Base-by-base conservation (phyloP, 441 rosid genomes). In the Daphne laureola region DNA sequence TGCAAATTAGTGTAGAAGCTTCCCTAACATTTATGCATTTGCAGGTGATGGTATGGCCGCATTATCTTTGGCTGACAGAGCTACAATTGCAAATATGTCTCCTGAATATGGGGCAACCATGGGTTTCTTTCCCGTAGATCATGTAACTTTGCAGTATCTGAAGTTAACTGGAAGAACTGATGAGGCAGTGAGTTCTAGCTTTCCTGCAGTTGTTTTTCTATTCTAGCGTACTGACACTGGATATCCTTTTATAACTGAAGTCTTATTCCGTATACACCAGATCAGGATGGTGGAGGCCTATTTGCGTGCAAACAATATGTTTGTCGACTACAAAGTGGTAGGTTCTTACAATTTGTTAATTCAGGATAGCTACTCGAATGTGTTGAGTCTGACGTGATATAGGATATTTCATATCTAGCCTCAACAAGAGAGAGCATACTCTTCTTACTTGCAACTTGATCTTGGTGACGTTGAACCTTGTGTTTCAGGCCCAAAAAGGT, bases 41-140 rank as follows among this genome's bases (percentile, higher is more conserved):
- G 55, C 66, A 78, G 90, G 86, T 55, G 84, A 75, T 51, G 87
- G 87, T 43, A 75, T 80, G 83, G 71, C 70, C 51, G 58, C 71
- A 59, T 72, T 80, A 31, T 77, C 90, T 53, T 58, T 83, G 48
- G 84, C 87, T 53, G 90, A 83, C 54, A 68, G 87, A 49, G 87
- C 87, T 43, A 83, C 81, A 6, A 78, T 83, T 69, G 83, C 90
- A 42, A 80, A 83, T 66, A 80, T 83, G 90, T 80, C 84, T 36
- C 90, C 90, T 17, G 87, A 80, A 70, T 80, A 83, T 67, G 90
- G 87, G 44, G 83, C 90, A 57, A 83, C 87, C 15, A 80, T 83
- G 90, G 90, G 87, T 14, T 83, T 83, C 76, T 83, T 83, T 67
- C 90, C 81, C 53, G 81, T 80, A 31, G 90, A 83, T 56, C 81